These are phyloP conservation scores for Centrapalus pauciflorus DNA, from an alignment of 129 eudicot species.

Conservation along the genomic window DNA sequence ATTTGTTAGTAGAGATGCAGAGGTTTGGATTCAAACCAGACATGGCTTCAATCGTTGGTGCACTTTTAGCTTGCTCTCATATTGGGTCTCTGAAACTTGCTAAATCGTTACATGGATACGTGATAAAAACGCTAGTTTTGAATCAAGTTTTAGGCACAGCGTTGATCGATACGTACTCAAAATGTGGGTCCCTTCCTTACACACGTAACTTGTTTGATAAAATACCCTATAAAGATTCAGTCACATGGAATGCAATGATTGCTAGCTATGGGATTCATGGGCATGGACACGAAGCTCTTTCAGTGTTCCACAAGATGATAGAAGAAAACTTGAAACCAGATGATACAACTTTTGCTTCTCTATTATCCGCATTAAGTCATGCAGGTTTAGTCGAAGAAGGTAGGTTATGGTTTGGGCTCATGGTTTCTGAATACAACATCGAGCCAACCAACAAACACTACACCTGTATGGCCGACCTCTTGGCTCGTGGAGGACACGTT, in stretches of 20 bases:
- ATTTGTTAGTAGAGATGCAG: conserved; percentile 62
- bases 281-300: conserved; percentile 60
- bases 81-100: conserved; percentile 52
- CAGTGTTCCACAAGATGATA: conserved; percentile 51
- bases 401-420: conserved; percentile 51
- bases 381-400: conserved; percentile 81
- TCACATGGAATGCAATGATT: conserved; percentile 70
- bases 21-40: conserved; percentile 53
- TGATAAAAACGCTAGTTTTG: conserved; percentile 24
- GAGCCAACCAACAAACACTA: conserved; percentile 73
- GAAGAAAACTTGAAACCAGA: conserved; percentile 53
- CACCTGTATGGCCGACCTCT: conserved; percentile 72
- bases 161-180: conserved; percentile 66
- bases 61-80: conserved; percentile 67
- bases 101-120: conserved; percentile 56
- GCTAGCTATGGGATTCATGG: conserved; percentile 80
- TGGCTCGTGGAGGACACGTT: conserved; percentile 75
- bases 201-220: conserved; percentile 45
- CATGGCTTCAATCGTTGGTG: conserved; percentile 52
- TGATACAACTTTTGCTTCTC: conserved; percentile 65
- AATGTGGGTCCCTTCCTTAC: conserved; percentile 69
- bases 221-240: conserved; percentile 35
- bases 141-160: conserved; percentile 51
- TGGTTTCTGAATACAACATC: conserved; percentile 48
- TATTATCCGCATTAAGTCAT: conserved; percentile 78